Percentiles rank a stretch among this genome's conserved stretches.
phyloP scores from a whole-genome alignment of 2,329 filamentous ascomycete species.

The Diaporthe sp. region DNA sequence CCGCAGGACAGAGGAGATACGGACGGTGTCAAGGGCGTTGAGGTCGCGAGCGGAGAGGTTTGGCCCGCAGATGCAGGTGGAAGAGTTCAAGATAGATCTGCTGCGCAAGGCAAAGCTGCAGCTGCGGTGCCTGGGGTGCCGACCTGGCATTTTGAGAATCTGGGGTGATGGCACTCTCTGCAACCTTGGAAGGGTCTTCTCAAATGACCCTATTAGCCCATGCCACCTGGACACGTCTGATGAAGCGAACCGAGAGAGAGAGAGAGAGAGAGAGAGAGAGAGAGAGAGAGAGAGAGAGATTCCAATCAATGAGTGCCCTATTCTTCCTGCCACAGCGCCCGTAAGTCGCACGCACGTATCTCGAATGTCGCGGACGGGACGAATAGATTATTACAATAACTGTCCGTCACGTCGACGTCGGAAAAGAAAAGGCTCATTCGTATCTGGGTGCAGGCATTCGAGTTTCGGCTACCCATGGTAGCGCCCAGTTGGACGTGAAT shows the following conservation, averaged over 20 bases:
- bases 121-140: conserved; percentile 4
- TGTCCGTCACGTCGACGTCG: not conserved
- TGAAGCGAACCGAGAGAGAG: not conserved
- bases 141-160: conserved; percentile 3
- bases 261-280: too few species aligned
- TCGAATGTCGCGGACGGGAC: not conserved
- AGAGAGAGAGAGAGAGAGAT: not conserved
- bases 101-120: conserved; percentile 6
- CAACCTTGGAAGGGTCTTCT: not conserved
- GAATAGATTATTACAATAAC: not conserved
- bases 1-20: not conserved
- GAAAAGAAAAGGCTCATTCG: not conserved
- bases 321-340: not conserved
- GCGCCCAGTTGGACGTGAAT: not conserved
- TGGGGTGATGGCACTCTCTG: not conserved
- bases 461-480: not conserved
- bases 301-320: not conserved
- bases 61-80: conserved; percentile 5
- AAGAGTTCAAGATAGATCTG: not conserved
- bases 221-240: not conserved
- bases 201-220: not conserved
- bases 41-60: conserved; percentile 6
- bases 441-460: not conserved
- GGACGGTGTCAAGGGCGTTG: conserved; percentile 3
- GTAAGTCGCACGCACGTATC: not conserved